Percentiles rank a stretch among this genome's conserved stretches.
Evolutionary conservation across 2,329 filamentous ascomycete species (phyloP).

Genomic region (Phialophora expanda): DNA sequence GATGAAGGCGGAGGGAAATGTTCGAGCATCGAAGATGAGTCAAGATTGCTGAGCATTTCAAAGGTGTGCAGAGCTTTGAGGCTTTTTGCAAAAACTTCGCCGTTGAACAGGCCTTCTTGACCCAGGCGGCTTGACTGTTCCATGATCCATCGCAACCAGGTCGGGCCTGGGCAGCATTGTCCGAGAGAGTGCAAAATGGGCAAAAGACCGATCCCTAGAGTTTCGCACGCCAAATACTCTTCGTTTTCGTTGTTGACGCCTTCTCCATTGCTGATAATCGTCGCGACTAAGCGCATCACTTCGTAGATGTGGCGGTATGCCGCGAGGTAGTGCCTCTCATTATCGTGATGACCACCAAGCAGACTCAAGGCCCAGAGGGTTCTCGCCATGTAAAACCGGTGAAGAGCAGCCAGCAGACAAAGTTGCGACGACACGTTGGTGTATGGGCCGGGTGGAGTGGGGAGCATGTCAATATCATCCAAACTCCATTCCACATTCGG

Average conservation of each 20-base stretch:
- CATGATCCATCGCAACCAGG: constrained; percentile 16
- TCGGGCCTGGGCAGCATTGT: constrained; percentile 14
- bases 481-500: background rate
- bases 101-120: constrained; percentile 21
- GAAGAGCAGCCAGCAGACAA: constrained; percentile 10
- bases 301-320: constrained; percentile 18
- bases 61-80: constrained; percentile 15
- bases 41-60: constrained; percentile 11
- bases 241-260: background rate
- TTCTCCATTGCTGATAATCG: background rate
- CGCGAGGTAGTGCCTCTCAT: constrained; percentile 12
- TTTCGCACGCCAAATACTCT: constrained; percentile 13
- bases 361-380: constrained; percentile 12
- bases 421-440: background rate
- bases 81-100: constrained; percentile 13
- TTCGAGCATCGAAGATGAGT: constrained; percentile 4
- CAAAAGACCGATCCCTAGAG: constrained; percentile 11
- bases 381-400: constrained; percentile 22
- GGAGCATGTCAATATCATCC: background rate
- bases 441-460: background rate
- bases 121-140: constrained; percentile 8
- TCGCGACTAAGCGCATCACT: constrained; percentile 11
- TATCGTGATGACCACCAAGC: background rate
- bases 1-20: constrained; percentile 16
- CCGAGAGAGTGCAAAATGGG: constrained; percentile 14